Base-by-base conservation (phyloP, 495 filamentous ascomycete species). In the Daldinia childiae region DNA sequence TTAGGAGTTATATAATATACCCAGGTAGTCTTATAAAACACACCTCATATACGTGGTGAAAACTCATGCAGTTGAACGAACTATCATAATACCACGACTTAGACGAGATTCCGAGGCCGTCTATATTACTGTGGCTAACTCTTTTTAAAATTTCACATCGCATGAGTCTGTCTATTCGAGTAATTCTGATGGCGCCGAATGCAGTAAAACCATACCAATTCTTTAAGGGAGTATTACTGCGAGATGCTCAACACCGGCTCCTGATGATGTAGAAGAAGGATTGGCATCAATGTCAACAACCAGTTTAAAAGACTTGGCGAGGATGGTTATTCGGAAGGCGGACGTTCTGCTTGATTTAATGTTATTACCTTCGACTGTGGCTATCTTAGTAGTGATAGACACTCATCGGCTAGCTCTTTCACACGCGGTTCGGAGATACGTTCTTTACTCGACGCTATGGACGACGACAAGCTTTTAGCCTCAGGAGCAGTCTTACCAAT, bases 401-500 rank as follows among this genome's bases (percentile, higher is more conserved):
- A 91, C 79, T 92, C 90, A 24, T 77, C 77, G 6, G 84, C 83
- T 19, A 91, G 77, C 32, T 83, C 82, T 74, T 85, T 85, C 41
- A 92, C 83, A 62, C 90, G 81, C 21, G 82, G 79, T 71, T 92
- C 89, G 34, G 78, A 79, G 11, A 64, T 63, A 24, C 68, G 69
- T 21, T 73, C 74, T 55, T 73, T 76, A 32, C 68, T 73, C 6
- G 64, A 63, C 14, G 59, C 39, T 66, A 78, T 78, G 26, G 71
- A 39, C 27, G 74, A 72, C 0, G 64, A 55, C 26, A 78, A 32
- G n/a, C 86, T 76, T 63, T 72, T 77, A 17, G 79, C 82, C 52
- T 80, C 71, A 4, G 82, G 74, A 1, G 71, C 59, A 34, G 80
- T 82, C 58, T 86, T 87, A 9, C 77, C 81, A 52, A 82, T 85